phyloP scores from a whole-genome alignment of 1,284 basidiomycete species.

The Boletus semigastroideus region DNA sequence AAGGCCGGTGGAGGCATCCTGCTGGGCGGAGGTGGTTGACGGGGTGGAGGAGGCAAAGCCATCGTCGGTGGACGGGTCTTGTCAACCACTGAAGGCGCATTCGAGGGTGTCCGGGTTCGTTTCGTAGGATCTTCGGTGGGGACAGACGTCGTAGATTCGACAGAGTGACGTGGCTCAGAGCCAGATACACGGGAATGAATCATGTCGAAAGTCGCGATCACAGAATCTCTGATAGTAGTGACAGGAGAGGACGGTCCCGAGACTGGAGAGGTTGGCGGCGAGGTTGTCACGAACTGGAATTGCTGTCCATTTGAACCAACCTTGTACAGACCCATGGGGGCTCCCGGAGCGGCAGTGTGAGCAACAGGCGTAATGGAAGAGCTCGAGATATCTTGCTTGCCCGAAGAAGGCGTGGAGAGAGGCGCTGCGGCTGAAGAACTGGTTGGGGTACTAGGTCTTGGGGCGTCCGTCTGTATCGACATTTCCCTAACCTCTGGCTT shows the following conservation, averaged over 20 bases:
- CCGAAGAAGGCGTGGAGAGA: conserved; percentile 30
- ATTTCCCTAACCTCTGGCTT: conserved; percentile 69
- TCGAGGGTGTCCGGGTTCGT: conserved; percentile 60
- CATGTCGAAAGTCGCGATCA: conserved; percentile 32
- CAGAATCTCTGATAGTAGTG: conserved; percentile 43
- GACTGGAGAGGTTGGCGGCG: conserved; percentile 30
- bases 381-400: conserved; percentile 28
- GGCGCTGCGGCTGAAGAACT: conserved; percentile 21
- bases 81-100: conserved; percentile 55
- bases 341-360: conserved; percentile 22
- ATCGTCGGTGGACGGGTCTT: conserved; percentile 83
- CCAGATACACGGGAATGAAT: conserved; percentile 41
- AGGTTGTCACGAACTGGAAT: conserved; percentile 69
- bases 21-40: conserved; percentile 71
- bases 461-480: conserved; percentile 75
- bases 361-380: conserved; percentile 32
- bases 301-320: conserved; percentile 62
- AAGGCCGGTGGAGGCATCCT: conserved; percentile 75
- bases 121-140: conserved; percentile 41
- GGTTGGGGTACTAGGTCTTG: conserved; percentile 46
- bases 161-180: conserved; percentile 47
- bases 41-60: conserved; percentile 82
- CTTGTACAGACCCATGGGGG: conserved; percentile 45
- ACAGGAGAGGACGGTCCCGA: conserved; percentile 40
- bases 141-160: conserved; percentile 62